Conservation (phyloP, 305 asterid genomes). For the Rubia balearica region DNA sequence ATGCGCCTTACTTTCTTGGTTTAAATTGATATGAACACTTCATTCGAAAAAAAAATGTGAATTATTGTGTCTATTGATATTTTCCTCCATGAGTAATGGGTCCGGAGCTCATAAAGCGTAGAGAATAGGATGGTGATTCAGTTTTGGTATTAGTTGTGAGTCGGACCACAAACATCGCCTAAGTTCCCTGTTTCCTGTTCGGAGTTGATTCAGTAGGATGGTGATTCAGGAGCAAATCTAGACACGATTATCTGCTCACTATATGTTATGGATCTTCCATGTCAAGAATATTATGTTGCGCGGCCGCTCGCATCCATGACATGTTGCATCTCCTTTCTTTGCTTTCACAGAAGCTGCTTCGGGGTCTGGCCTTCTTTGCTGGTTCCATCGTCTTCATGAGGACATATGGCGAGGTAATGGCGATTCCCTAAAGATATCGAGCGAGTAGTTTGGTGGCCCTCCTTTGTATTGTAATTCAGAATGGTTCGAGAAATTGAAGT, state of each 20-base stretch:
- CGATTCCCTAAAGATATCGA: slow-evolving; percentile 14
- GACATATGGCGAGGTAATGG: slow-evolving; percentile 77
- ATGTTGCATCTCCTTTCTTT: background rate
- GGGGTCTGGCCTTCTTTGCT: slow-evolving; percentile 69
- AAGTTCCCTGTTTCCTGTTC: background rate
- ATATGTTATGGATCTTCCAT: background rate
- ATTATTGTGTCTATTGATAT: background rate
- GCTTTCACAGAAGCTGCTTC: slow-evolving; percentile 62
- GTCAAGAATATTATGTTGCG: background rate
- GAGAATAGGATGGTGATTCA: background rate
- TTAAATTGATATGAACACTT: background rate
- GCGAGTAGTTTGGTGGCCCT: background rate
- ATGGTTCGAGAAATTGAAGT: background rate
- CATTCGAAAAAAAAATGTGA: background rate
- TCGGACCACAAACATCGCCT: background rate
- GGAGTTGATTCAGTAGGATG: too few species aligned
- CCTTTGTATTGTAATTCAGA: background rate
- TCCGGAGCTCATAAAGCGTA: background rate
- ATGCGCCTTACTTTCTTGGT: background rate
- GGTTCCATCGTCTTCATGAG: slow-evolving; percentile 82
- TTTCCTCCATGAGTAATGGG: background rate
- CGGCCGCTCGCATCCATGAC: background rate
- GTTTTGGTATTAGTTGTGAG: background rate
- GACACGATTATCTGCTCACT: background rate
- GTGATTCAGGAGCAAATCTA: too few species aligned